Percentiles rank a stretch among this genome's conserved stretches.
Conservation (phyloP, 164 flowering plant species). For the Tetracentron sinense region DNA sequence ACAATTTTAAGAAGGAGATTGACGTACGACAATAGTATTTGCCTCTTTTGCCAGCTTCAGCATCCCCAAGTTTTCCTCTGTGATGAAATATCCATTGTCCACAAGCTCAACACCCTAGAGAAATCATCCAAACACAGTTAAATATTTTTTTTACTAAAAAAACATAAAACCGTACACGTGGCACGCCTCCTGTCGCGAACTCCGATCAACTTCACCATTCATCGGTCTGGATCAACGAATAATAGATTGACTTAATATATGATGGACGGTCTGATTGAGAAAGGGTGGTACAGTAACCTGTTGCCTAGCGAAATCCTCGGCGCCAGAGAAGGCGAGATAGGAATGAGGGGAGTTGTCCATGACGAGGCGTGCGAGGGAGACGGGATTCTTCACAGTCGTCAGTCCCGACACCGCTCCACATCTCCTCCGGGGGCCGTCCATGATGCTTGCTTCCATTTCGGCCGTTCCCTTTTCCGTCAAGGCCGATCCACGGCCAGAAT, state of each 20-base stretch:
- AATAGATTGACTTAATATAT: neutral
- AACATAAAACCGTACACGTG: neutral
- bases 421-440: constrained; percentile 74
- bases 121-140: neutral
- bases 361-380: constrained; percentile 78
- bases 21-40: constrained; percentile 49
- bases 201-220: no score
- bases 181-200: no score
- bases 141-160: no score
- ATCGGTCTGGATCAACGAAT: no score
- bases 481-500: constrained; percentile 95
- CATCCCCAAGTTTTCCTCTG: constrained; percentile 59
- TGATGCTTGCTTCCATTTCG: constrained; percentile 98
- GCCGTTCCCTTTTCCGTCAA: constrained; percentile 91
- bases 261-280: neutral
- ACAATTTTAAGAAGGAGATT: neutral
- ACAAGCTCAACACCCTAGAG: constrained; percentile 54
- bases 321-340: constrained; percentile 67
- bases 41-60: constrained; percentile 65
- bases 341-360: constrained; percentile 92
- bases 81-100: constrained; percentile 55
- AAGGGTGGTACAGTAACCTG: no score
- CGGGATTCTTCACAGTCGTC: constrained; percentile 73
- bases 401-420: constrained; percentile 96
- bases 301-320: constrained; percentile 58